These are phyloP conservation scores for Hemileia vastatrix DNA, from an alignment of 1,284 basidiomycete species.

Conservation along the genomic window DNA sequence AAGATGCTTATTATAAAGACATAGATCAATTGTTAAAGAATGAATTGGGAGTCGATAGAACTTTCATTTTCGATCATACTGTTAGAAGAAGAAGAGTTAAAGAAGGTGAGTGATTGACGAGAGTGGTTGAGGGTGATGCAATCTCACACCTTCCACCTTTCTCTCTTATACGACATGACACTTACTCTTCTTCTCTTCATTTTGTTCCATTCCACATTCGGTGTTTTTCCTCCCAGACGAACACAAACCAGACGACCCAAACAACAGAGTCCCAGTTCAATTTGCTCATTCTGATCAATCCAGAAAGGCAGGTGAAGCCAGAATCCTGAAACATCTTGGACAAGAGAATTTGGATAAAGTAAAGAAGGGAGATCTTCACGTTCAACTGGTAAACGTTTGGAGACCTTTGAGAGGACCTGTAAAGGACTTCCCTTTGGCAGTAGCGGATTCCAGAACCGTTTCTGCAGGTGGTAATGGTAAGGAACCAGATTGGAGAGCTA, in stretches of 20 bases:
- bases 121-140: background rate
- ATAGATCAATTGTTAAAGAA: slow-evolving; percentile 31
- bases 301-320: slow-evolving; percentile 31
- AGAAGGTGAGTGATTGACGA: slow-evolving; percentile 5
- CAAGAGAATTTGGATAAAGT: slow-evolving; percentile 30
- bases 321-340: slow-evolving; percentile 32
- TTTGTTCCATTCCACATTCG: no score
- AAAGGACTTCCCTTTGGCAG: slow-evolving; percentile 54
- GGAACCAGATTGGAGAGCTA: slow-evolving; percentile 28
- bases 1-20: slow-evolving; percentile 31
- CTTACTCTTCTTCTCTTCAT: no score
- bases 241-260: no score
- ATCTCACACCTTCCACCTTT: background rate
- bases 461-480: no score
- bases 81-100: slow-evolving; percentile 30
- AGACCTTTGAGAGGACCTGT: slow-evolving; percentile 54
- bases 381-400: slow-evolving; percentile 66
- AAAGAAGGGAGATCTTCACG: no score
- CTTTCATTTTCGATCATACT: slow-evolving; percentile 37
- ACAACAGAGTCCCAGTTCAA: no score
- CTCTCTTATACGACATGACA: no score
- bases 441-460: slow-evolving; percentile 57
- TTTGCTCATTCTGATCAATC: slow-evolving; percentile 34
- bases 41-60: slow-evolving; percentile 30
- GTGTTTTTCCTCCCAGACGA: no score